Evolutionary conservation across 139 green algal species (phyloP), one percentile per base, ranked within the genome.

Genomic region (Micractinium conductrix): DNA sequence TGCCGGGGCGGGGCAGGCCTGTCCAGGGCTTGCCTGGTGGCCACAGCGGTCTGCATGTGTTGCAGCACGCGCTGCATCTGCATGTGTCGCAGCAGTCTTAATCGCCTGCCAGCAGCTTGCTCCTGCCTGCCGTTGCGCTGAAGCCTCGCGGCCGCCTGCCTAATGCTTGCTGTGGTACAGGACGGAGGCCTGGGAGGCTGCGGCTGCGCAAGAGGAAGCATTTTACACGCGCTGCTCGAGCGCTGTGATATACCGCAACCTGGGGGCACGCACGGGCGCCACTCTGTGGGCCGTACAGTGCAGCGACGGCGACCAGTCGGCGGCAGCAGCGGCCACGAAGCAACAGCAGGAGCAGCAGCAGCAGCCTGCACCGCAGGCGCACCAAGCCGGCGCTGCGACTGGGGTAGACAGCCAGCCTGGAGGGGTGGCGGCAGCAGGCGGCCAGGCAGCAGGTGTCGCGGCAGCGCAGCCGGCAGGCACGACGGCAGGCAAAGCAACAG

Each of bases 191-290:
- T 82, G 68, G 50, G 76, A 58, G 1, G 55, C 38, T 1, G 76
- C 76, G 0, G 58, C 58, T 26, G 76, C 76, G 8, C 76, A 82
- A 26, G 76, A 82, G 58, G 40, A n/a, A 1, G 76, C 72, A 16
- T 38, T 82, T 26, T 82, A 35, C 19, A 28, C 38, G 0, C 62
- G 76, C 8, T 82, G 76, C 58, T 40, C 58, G 48, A 72, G 76
- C 38, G 30, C 76, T 4, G 35, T 53, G 58, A 58, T 82, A 38
- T 82, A 82, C 16, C 55, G 60, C 33, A 82, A 82, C 58, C 24
- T 82, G 76, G 76, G 58, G 40, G 55, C 76, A 6, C 37, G 76
- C 33, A 38, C 40, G 38, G 58, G 38, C 55, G 55, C 76, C 12
- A 53, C 38, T 1, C 76, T 73, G 38, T 82, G 76, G 76, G 50